Conservation (phyloP, 805 yeast species). For the Myxozyma udenii region DNA sequence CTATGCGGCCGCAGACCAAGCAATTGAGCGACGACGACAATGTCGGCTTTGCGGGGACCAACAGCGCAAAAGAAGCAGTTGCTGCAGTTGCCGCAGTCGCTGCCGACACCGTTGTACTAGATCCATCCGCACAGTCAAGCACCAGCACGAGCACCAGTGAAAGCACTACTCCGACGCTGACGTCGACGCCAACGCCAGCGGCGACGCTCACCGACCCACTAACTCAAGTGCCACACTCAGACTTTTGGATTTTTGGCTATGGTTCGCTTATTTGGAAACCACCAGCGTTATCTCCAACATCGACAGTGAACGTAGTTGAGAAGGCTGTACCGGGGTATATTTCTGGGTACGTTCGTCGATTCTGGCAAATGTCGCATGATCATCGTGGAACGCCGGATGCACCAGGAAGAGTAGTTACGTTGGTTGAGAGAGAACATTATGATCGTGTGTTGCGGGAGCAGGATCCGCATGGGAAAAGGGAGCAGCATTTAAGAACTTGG, state of each 20-base stretch:
- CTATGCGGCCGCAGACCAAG: too few relatives aligned
- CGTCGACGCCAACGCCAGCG: neutral
- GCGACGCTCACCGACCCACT: constrained; percentile 14
- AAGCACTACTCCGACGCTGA: too few relatives aligned
- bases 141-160: too few relatives aligned
- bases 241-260: constrained; percentile 77
- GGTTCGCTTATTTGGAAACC: constrained; percentile 89
- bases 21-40: too few relatives aligned
- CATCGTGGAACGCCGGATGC: constrained; percentile 81
- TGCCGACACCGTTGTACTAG: too few relatives aligned
- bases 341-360: constrained; percentile 72
- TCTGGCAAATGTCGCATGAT: constrained; percentile 84
- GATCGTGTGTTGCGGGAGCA: constrained; percentile 35
- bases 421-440: constrained; percentile 52
- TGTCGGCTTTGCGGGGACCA: too few relatives aligned
- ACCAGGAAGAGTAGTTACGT: constrained; percentile 90
- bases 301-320: constrained; percentile 57
- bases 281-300: constrained; percentile 83
- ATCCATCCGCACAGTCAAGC: too few relatives aligned
- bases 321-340: constrained; percentile 68
- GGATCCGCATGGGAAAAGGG: constrained; percentile 41
- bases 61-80: too few relatives aligned
- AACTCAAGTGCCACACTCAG: constrained; percentile 14
- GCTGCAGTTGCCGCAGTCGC: too few relatives aligned
- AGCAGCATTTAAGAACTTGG: constrained; percentile 31